Percentiles rank a stretch among this genome's conserved stretches.
Evolutionary conservation across 805 yeast genomes (phyloP).

Genomic region (Ogataea siamensis): DNA sequence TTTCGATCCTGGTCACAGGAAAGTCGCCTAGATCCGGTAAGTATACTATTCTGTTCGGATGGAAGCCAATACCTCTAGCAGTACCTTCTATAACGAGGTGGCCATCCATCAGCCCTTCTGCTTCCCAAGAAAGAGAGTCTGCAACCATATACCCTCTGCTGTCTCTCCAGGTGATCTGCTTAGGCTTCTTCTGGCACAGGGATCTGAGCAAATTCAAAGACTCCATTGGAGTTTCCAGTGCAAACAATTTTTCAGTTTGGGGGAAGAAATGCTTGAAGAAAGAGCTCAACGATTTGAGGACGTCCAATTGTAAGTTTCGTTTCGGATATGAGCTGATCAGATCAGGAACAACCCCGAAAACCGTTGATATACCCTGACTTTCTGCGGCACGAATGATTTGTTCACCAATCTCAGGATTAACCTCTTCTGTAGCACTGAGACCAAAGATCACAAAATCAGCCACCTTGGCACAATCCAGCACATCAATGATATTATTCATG

Average conservation of each 20-base stretch:
- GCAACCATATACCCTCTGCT: slow-evolving; percentile 85
- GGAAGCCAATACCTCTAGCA: slow-evolving; percentile 83
- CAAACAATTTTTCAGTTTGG: slow-evolving; percentile 70
- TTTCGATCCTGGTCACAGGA: slow-evolving; percentile 68
- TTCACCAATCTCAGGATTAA: slow-evolving; percentile 78
- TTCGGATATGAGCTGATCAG: slow-evolving; percentile 64
- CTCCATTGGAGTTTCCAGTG: slow-evolving; percentile 66
- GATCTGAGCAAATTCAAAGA: slow-evolving; percentile 69
- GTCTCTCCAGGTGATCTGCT: slow-evolving; percentile 87
- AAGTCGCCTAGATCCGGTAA: slow-evolving; percentile 90
- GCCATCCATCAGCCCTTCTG: slow-evolving; percentile 33
- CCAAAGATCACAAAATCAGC: slow-evolving; percentile 90
- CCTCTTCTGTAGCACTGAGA: slow-evolving; percentile 83
- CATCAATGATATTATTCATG: slow-evolving; percentile 57
- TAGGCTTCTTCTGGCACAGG: slow-evolving; percentile 84
- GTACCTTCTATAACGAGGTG: slow-evolving; percentile 69
- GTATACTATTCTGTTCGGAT: slow-evolving; percentile 74
- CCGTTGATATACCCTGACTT: slow-evolving; percentile 87
- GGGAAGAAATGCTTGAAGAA: slow-evolving; percentile 79
- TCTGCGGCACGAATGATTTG: slow-evolving; percentile 84
- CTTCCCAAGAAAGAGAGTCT: slow-evolving; percentile 51
- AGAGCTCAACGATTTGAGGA: slow-evolving; percentile 59
- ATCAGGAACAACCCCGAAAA: slow-evolving; percentile 76
- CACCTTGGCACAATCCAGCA: slow-evolving; percentile 83
- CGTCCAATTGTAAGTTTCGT: slow-evolving; percentile 72